Evolutionary conservation across 495 filamentous ascomycete genomes (phyloP).

Genomic region (Rhypophila decipiens): DNA sequence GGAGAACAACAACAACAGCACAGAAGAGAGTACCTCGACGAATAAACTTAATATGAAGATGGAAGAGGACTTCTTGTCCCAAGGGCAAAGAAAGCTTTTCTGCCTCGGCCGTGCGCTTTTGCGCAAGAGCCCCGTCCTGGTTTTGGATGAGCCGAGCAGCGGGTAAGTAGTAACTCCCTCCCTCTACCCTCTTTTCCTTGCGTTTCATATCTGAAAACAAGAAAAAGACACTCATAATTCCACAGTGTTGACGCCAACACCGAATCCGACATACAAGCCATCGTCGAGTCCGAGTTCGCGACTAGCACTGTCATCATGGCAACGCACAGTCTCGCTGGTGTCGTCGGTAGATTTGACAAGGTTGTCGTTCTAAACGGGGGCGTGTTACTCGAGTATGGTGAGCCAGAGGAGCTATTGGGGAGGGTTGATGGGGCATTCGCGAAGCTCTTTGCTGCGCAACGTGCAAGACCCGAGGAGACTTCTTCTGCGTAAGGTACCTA

Average conservation of each 20-base stretch:
- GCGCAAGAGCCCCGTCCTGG: background rate
- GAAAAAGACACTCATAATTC: background rate
- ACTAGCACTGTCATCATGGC: background rate
- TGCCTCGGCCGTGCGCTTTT: background rate
- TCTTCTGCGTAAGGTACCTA: background rate
- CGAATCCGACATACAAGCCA: background rate
- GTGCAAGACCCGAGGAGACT: background rate
- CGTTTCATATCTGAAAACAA: background rate
- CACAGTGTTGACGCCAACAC: background rate
- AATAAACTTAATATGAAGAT: background rate
- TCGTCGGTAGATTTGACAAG: background rate
- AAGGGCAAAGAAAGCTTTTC: background rate
- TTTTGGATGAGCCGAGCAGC: background rate
- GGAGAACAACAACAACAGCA: background rate
- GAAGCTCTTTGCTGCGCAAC: background rate
- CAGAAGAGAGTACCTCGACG: background rate
- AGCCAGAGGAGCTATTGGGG: background rate
- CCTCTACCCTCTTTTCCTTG: background rate
- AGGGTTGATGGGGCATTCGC: background rate
- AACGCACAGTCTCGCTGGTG: background rate
- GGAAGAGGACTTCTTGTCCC: background rate
- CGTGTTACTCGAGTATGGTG: background rate
- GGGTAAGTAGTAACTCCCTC: background rate
- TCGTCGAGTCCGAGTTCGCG: background rate
- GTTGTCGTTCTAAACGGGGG: background rate